Conservation (phyloP, 805 yeast genomes). For the Lipomyces yamanashiensis region DNA sequence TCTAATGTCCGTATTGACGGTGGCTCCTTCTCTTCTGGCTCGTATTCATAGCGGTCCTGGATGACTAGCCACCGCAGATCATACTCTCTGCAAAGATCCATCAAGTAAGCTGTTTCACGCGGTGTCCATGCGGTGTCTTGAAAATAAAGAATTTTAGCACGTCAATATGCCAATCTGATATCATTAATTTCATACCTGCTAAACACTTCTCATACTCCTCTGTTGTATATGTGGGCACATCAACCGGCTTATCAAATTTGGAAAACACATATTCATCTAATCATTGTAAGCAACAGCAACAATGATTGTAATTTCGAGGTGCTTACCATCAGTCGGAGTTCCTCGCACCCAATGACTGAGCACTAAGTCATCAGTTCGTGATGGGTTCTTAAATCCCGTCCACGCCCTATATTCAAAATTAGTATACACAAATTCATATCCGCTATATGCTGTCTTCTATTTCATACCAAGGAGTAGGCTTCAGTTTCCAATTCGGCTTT, state of each 20-base stretch:
- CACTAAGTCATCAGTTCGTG: conserved; percentile 56
- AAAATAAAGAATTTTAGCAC: conserved; percentile 43
- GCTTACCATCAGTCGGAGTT: conserved; percentile 41
- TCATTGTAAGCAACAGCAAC: neutral
- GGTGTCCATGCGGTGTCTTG: conserved; percentile 65
- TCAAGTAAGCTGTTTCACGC: conserved; percentile 79
- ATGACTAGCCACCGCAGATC: conserved; percentile 76
- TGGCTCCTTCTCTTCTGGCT: conserved; percentile 32
- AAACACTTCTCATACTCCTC: conserved; percentile 58
- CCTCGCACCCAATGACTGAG: conserved; percentile 91
- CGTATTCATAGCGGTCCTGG: conserved; percentile 59
- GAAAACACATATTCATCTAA: conserved; percentile 66
- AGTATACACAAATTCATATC: neutral
- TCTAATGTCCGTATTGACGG: conserved; percentile 59
- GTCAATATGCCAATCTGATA: neutral
- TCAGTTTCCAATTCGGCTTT: conserved; percentile 60
- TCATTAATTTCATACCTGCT: conserved; percentile 18
- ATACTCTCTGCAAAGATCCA: conserved; percentile 58
- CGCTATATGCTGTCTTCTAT: neutral
- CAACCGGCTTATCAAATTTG: conserved; percentile 69
- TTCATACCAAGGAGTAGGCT: conserved; percentile 76
- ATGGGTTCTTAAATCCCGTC: conserved; percentile 61
- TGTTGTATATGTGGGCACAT: conserved; percentile 68
- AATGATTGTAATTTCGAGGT: neutral
- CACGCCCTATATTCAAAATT: conserved; percentile 45